Percentiles rank a stretch among this genome's conserved stretches.
phyloP scores from a whole-genome alignment of 2,329 filamentous ascomycete genomes.

The Xylariaceae sp. region DNA sequence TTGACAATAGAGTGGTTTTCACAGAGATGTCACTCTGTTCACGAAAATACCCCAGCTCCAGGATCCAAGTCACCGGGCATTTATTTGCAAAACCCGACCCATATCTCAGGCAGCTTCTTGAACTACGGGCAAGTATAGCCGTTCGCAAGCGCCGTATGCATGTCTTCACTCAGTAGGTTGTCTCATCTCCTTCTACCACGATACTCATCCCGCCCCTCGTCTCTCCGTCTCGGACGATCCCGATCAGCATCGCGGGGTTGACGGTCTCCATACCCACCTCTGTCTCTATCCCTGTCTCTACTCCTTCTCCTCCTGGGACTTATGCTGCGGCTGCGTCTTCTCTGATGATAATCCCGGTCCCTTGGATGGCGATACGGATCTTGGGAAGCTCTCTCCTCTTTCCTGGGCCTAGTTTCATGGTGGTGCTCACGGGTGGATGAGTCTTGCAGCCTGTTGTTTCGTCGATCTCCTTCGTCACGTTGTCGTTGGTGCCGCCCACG shows the following conservation, averaged over 20 bases:
- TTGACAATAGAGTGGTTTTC: too few relatives aligned
- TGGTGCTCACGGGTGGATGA: neutral
- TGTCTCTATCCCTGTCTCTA: slow-evolving; percentile 18
- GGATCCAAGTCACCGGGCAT: too few relatives aligned
- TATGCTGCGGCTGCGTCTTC: slow-evolving; percentile 29
- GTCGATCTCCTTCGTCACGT: slow-evolving; percentile 30
- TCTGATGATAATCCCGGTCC: slow-evolving; percentile 23
- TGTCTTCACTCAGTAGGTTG: too few relatives aligned
- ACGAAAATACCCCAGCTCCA: too few relatives aligned
- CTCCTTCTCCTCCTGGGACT: slow-evolving; percentile 26
- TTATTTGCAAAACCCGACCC: too few relatives aligned
- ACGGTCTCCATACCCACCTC: slow-evolving; percentile 18
- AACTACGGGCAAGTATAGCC: too few relatives aligned
- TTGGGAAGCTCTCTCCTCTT: slow-evolving; percentile 23
- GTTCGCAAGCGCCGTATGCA: neutral
- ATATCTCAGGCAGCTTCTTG: too few relatives aligned
- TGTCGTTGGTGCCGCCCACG: slow-evolving; percentile 47
- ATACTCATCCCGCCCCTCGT: slow-evolving; percentile 18
- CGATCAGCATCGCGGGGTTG: slow-evolving; percentile 23
- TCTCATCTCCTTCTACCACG: slow-evolving; percentile 25
- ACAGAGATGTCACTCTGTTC: too few relatives aligned
- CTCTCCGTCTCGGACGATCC: slow-evolving; percentile 21
- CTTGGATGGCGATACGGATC: slow-evolving; percentile 16
- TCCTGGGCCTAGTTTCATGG: neutral
- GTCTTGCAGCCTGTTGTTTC: neutral